Evolutionary conservation across 2,329 filamentous ascomycete genomes (phyloP).

Genomic region (Fusarium staphyleae): DNA sequence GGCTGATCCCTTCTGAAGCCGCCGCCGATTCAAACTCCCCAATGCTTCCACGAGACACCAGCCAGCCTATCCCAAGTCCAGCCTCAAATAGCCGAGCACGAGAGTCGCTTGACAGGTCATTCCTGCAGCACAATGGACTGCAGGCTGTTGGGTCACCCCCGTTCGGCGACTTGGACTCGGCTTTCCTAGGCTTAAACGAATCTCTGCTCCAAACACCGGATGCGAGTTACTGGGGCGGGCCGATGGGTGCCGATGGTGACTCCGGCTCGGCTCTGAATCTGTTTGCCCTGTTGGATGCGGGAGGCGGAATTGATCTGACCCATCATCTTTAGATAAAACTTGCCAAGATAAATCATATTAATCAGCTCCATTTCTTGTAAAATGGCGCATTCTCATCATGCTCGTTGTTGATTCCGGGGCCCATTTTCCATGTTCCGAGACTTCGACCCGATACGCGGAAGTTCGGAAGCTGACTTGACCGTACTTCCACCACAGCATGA

Average conservation of each 20-base stretch:
- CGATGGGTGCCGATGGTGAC: constrained; percentile 51
- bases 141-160: constrained; percentile 43
- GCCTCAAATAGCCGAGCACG: constrained; percentile 19
- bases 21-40: constrained; percentile 20
- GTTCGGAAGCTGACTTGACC: constrained; percentile 3
- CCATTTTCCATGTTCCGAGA: not conserved
- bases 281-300: constrained; percentile 59
- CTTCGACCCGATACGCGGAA: constrained; percentile 3
- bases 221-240: constrained; percentile 49
- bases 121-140: constrained; percentile 40
- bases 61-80: constrained; percentile 24
- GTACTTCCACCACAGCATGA: not conserved
- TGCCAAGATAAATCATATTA: not conserved
- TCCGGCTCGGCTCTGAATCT: constrained; percentile 56
- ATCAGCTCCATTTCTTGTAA: not conserved
- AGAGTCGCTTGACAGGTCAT: constrained; percentile 40
- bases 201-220: constrained; percentile 52
- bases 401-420: not conserved
- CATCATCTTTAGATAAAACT: constrained; percentile 44
- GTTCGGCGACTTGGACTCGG: constrained; percentile 48
- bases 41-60: constrained; percentile 9
- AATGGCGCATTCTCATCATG: not conserved
- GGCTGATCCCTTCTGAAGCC: constrained; percentile 50
- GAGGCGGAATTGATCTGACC: constrained; percentile 61
- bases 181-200: constrained; percentile 50